Percentiles rank a stretch among this genome's conserved stretches.
These are phyloP conservation scores for Phaseolus coccineus DNA, from an alignment of 331 rosid species.

Conservation along the genomic window DNA sequence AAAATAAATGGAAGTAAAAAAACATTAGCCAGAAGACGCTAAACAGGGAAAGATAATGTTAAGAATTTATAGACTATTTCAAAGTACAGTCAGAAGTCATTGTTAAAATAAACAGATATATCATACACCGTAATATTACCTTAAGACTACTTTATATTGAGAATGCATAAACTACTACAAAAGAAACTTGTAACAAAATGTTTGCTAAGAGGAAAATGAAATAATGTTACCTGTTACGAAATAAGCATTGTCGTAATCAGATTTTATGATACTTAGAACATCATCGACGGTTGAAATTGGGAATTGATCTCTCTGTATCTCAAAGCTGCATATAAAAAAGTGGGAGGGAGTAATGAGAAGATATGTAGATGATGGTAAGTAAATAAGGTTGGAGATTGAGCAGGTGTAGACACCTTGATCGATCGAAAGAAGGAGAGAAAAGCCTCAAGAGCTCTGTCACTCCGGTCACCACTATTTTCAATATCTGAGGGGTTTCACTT, in stretches of 20 bases:
- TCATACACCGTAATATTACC: too few relatives aligned
- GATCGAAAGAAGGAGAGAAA: slow-evolving; percentile 56
- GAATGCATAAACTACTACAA: too few relatives aligned
- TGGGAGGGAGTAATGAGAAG: too few relatives aligned
- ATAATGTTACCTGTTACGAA: slow-evolving; percentile 70
- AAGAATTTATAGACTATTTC: neutral
- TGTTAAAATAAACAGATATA: too few relatives aligned
- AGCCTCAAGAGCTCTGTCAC: slow-evolving; percentile 75
- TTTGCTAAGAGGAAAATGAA: neutral
- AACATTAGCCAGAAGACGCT: too few relatives aligned
- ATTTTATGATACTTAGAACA: slow-evolving; percentile 64
- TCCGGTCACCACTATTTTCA: slow-evolving; percentile 75
- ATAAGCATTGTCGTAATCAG: slow-evolving; percentile 80
- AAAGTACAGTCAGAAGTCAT: too few relatives aligned
- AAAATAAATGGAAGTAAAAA: neutral
- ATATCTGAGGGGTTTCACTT: slow-evolving; percentile 59
- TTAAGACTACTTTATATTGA: too few relatives aligned
- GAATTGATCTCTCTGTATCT: slow-evolving; percentile 50
- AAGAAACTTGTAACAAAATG: too few relatives aligned
- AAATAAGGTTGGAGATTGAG: neutral
- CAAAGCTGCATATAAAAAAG: slow-evolving; percentile 36
- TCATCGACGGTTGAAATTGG: slow-evolving; percentile 67
- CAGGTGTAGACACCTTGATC: slow-evolving; percentile 46
- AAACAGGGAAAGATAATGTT: too few relatives aligned
- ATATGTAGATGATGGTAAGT: neutral